A percentile compares a stretch with the other conserved stretches of the same genome.
phyloP scores from a whole-genome alignment of 768 basidiomycete genomes.

The Trametes sanguinea region DNA sequence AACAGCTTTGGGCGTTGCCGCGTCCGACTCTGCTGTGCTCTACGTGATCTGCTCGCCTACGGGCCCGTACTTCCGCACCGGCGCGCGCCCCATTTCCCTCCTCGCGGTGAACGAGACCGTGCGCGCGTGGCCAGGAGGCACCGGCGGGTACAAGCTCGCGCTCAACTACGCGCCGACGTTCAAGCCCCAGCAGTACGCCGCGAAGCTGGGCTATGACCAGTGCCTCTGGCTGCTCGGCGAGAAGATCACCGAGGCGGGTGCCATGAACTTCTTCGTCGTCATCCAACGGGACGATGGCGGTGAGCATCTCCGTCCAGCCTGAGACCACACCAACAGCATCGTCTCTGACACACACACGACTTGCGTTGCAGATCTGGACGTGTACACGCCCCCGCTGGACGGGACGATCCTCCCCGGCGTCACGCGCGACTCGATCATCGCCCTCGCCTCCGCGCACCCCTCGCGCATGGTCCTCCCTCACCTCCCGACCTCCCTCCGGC shows the following conservation, averaged over 20 bases:
- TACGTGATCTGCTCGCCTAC: slow-evolving; percentile 80
- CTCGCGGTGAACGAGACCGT: slow-evolving; percentile 50
- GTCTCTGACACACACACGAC: not conserved
- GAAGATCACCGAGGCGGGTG: slow-evolving; percentile 43
- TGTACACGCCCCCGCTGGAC: slow-evolving; percentile 87
- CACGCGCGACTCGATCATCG: slow-evolving; percentile 82
- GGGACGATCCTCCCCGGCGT: slow-evolving; percentile 93
- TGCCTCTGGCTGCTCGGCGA: slow-evolving; percentile 57
- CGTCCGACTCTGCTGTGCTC: slow-evolving; percentile 78
- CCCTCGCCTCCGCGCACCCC: slow-evolving; percentile 64
- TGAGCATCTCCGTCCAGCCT: slow-evolving; percentile 15
- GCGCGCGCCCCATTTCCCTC: slow-evolving; percentile 51
- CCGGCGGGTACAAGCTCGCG: slow-evolving; percentile 57
- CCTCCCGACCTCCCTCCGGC: slow-evolving; percentile 44
- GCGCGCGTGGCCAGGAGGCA: slow-evolving; percentile 58
- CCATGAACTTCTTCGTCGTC: slow-evolving; percentile 61
- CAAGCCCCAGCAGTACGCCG: slow-evolving; percentile 50
- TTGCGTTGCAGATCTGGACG: slow-evolving; percentile 57
- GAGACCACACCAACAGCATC: not conserved
- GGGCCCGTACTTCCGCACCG: slow-evolving; percentile 53
- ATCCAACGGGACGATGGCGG: slow-evolving; percentile 47
- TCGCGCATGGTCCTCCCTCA: slow-evolving; percentile 39
- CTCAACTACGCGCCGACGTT: slow-evolving; percentile 44
- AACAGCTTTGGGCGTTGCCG: slow-evolving; percentile 59
- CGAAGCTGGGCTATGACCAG: slow-evolving; percentile 53